Percentiles rank a stretch among this genome's conserved stretches.
phyloP scores from a whole-genome alignment of 257 asterid genomes.

The Asclepias syriaca region DNA sequence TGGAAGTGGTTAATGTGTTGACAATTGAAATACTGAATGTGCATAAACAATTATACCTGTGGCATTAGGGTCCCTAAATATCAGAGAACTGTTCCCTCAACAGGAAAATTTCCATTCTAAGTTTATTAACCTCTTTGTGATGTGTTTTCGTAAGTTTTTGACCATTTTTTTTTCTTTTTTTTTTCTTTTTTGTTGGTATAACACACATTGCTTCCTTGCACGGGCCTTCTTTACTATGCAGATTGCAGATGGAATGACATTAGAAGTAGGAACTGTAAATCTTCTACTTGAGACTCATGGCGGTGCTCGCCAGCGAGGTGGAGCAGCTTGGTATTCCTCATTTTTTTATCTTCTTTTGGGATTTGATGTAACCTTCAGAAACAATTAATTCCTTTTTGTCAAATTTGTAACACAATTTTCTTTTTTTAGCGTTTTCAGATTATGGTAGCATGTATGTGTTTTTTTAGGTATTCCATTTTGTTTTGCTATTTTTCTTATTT shows the following conservation, averaged over 20 bases:
- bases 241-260: conserved; percentile 99
- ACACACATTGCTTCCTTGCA: neutral
- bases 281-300: conserved; percentile 97
- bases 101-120: neutral
- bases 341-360: conserved; percentile 13
- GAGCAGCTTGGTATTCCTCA: conserved; percentile 82
- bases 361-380: neutral
- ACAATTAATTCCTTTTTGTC: neutral
- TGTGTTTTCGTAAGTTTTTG: neutral
- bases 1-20: neutral
- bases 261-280: conserved; percentile 78
- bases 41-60: neutral
- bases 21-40: neutral
- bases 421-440: neutral
- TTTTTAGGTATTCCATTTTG: too few species aligned
- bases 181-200: neutral
- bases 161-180: neutral
- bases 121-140: neutral
- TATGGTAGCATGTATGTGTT: neutral
- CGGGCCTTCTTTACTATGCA: conserved; percentile 35
- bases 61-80: neutral
- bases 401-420: neutral
- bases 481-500: too few species aligned
- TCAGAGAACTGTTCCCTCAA: neutral
- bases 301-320: conserved; percentile 77